These are phyloP conservation scores for Calocybe cyanea DNA, from an alignment of 768 basidiomycete genomes.

Conservation along the genomic window DNA sequence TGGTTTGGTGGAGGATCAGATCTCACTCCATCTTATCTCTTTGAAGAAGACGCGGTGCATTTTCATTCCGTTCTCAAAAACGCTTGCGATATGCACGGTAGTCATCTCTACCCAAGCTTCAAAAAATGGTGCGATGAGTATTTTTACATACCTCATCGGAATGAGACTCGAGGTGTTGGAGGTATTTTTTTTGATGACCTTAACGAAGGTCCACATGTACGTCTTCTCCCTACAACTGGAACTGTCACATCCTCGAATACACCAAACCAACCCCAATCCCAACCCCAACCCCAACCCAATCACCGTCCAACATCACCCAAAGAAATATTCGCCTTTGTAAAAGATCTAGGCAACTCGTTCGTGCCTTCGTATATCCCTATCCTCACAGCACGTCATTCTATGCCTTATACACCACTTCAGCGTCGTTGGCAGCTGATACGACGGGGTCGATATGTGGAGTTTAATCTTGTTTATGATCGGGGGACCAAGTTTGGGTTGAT, in stretches of 20 bases:
- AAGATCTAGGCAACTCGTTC: constrained; percentile 73
- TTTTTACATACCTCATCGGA: constrained; percentile 87
- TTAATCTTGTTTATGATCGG: constrained; percentile 83
- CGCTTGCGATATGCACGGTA: constrained; percentile 73
- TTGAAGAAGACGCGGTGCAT: constrained; percentile 79
- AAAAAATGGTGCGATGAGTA: constrained; percentile 99
- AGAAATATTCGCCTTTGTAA: constrained; percentile 75
- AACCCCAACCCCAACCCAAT: constrained; percentile 21
- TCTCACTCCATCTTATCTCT: constrained; percentile 91
- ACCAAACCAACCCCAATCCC: too few species aligned
- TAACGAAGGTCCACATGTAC: constrained; percentile 57
- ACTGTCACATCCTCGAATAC: neutral
- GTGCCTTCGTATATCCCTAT: constrained; percentile 90
- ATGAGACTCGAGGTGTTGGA: constrained; percentile 85
- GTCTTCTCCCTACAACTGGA: constrained; percentile 36
- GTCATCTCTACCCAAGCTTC: constrained; percentile 68
- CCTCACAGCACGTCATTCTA: constrained; percentile 51
- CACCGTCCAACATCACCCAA: constrained; percentile 53
- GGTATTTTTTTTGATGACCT: constrained; percentile 98
- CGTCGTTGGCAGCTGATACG: constrained; percentile 93
- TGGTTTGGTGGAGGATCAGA: constrained; percentile 99
- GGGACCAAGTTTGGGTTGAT: constrained; percentile 85
- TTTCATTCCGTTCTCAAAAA: constrained; percentile 79
- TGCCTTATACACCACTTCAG: constrained; percentile 58
- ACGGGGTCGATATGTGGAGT: constrained; percentile 93